Base-by-base conservation (phyloP, 768 basidiomycete species). In the Pleurotus djamor region DNA sequence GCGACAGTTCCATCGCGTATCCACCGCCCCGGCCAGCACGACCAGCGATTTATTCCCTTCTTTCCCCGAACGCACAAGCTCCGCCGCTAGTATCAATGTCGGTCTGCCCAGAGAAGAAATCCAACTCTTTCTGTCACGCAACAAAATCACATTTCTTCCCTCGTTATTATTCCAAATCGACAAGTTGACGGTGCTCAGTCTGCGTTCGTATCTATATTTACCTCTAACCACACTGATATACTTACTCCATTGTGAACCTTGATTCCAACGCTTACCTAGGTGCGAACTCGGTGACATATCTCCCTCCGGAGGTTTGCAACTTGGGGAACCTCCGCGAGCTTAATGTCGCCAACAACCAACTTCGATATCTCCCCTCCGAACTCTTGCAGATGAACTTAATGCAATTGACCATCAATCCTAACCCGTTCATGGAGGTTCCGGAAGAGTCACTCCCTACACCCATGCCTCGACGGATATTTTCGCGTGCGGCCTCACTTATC, bases 361-460 rank as follows among this genome's bases (percentile, higher is more conserved):
- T 91, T 2, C 64, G 68, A 57, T 88, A 81, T 68, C 69, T 92
- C 0, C 90, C 90, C 12, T 79, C 85, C 5, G 88, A 91, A 66
- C 79, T 91, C 67, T 68, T 79, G n/a, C 66, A 71, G 34, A 84
- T 89, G 81, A 74, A 68, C n/a, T 73, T 90, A 1, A 66, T 66
- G 16, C 74, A 67, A 7, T 71, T 91, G 4, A 62, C 66, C 16
- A 66, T 90, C 2, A 68, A 81, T 41, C 85, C 84, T 0, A 92
- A 92, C 62, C 88, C 82, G 0, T 91, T 89, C 70, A 60, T 83
- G 3, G 54, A 50, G 4, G 70, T 69, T 32, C 54, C 54, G 3
- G 4, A 41, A 10, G 36, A 36, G 21, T 28, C 21, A 9, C 75
- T 74, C 5, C 59, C 63, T 37, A 74, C 69, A 21, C 61, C 38